Conservation (phyloP, 495 filamentous ascomycete genomes). For the Trichoderma virens region DNA sequence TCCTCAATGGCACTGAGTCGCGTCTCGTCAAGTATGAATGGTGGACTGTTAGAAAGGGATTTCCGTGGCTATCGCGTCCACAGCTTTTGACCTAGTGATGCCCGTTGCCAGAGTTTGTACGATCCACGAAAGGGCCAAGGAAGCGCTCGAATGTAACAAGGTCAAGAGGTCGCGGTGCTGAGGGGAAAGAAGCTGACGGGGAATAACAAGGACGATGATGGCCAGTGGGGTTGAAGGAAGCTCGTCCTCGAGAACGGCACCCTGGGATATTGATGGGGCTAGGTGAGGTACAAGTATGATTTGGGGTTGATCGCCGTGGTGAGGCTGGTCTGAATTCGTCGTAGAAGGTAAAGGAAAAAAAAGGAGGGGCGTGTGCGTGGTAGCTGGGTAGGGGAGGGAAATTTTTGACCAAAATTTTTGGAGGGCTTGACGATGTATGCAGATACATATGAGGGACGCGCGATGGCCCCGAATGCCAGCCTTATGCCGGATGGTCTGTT, state of each 20-base stretch:
- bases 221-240: neutral
- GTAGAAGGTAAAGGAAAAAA: neutral
- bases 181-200: neutral
- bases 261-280: neutral
- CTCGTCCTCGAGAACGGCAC: neutral
- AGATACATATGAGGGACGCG: neutral
- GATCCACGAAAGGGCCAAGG: too few relatives aligned
- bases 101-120: too few relatives aligned
- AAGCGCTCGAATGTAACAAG: neutral
- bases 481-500: neutral
- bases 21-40: too few relatives aligned
- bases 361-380: neutral
- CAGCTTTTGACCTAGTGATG: too few relatives aligned
- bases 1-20: too few relatives aligned
- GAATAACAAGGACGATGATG: neutral
- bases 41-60: too few relatives aligned
- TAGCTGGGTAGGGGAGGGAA: neutral
- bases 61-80: too few relatives aligned
- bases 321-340: neutral
- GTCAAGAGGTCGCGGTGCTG: neutral
- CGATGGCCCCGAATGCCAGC: too few relatives aligned
- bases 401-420: neutral
- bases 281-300: neutral
- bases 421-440: neutral
- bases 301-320: conserved; percentile 5